Conservation (phyloP, 2,329 filamentous ascomycete genomes). For the Xylariales sp. region DNA sequence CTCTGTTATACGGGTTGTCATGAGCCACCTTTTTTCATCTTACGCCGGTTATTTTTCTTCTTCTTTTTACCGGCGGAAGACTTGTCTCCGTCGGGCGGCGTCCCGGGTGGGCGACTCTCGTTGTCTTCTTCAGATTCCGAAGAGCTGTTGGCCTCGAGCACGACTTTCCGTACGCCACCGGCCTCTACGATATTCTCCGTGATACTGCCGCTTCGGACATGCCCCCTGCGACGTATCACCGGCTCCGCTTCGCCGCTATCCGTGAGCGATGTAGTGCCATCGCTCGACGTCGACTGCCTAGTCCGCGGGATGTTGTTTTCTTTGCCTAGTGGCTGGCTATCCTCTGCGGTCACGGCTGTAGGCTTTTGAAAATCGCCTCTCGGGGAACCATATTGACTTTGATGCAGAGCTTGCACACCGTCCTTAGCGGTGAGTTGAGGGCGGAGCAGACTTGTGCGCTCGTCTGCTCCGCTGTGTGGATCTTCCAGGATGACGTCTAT, state of each 20-base stretch:
- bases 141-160: constrained; percentile 73
- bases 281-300: constrained; percentile 37
- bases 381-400: constrained; percentile 62
- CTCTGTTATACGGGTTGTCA: constrained; percentile 8
- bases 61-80: constrained; percentile 30
- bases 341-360: constrained; percentile 28
- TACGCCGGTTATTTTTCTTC: constrained; percentile 36
- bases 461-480: constrained; percentile 49
- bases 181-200: constrained; percentile 80
- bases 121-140: constrained; percentile 51
- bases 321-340: constrained; percentile 34
- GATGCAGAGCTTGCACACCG: constrained; percentile 70
- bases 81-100: constrained; percentile 35
- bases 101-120: constrained; percentile 10
- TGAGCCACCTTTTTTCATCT: constrained; percentile 52
- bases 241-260: constrained; percentile 39
- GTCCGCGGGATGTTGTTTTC: constrained; percentile 36
- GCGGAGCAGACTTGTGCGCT: constrained; percentile 58
- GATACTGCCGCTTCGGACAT: constrained; percentile 77
- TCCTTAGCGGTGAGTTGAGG: constrained; percentile 71
- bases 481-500: constrained; percentile 40
- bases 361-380: constrained; percentile 40
- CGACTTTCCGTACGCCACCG: constrained; percentile 77
- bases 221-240: constrained; percentile 48
- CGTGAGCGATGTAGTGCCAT: constrained; percentile 39